These are phyloP conservation scores for Leccinum uliginosum DNA, from an alignment of 768 basidiomycete species.

Conservation along the genomic window DNA sequence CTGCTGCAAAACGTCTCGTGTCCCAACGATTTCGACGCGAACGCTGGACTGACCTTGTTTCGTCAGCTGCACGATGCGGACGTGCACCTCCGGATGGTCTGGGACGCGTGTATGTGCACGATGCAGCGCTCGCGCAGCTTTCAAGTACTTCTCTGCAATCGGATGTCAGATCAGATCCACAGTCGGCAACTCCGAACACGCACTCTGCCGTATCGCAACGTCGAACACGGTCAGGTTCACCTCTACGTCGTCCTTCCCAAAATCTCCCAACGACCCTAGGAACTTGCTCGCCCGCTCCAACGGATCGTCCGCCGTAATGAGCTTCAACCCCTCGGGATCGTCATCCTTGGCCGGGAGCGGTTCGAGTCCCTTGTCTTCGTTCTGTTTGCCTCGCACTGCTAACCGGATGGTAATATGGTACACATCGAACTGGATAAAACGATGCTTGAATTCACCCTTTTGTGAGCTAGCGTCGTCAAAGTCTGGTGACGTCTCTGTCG, in stretches of 20 bases:
- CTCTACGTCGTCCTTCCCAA: slow-evolving; percentile 52
- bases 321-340: slow-evolving; percentile 77
- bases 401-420: slow-evolving; percentile 15
- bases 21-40: not conserved
- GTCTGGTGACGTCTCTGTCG: slow-evolving; percentile 39
- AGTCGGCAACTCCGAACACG: slow-evolving; percentile 7
- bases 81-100: slow-evolving; percentile 64
- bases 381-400: slow-evolving; percentile 30
- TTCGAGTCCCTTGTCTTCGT: slow-evolving; percentile 72
- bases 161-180: not conserved
- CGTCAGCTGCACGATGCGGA: slow-evolving; percentile 63
- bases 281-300: slow-evolving; percentile 75
- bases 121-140: slow-evolving; percentile 67
- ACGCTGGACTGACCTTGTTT: slow-evolving; percentile 39
- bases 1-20: slow-evolving; percentile 34
- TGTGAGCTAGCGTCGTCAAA: slow-evolving; percentile 44
- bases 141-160: slow-evolving; percentile 67
- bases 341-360: slow-evolving; percentile 59
- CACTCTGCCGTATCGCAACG: slow-evolving; percentile 80
- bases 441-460: slow-evolving; percentile 48
- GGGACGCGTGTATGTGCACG: slow-evolving; percentile 50
- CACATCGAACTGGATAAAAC: slow-evolving; percentile 6
- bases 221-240: slow-evolving; percentile 77
- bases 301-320: slow-evolving; percentile 57
- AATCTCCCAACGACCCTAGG: slow-evolving; percentile 55